A percentile compares a stretch with the other conserved stretches of the same genome.
phyloP scores from a whole-genome alignment of 306 rosid species.

The Cyclanthera cordifolia region DNA sequence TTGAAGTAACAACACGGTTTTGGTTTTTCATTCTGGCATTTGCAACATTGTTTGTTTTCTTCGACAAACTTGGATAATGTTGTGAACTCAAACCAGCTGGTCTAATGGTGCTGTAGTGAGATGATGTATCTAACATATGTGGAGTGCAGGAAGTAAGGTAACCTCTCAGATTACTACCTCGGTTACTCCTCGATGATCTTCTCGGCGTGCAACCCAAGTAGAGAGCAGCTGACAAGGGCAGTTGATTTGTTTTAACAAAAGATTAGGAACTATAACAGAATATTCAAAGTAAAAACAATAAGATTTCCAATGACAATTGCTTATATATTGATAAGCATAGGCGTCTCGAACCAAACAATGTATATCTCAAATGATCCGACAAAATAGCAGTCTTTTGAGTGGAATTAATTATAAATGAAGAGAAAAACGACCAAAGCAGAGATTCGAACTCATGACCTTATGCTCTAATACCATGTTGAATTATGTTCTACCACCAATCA shows the following conservation, averaged over 20 bases:
- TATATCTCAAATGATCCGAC: not conserved
- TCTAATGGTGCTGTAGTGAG: slow-evolving; percentile 10
- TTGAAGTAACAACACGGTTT: not conserved
- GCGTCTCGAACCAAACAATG: not conserved
- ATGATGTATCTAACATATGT: not conserved
- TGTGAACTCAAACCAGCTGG: slow-evolving; percentile 10
- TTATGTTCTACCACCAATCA: too few species aligned
- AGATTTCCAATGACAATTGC: not conserved
- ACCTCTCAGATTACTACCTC: slow-evolving; percentile 37
- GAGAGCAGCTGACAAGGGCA: slow-evolving; percentile 46
- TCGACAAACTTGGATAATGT: not conserved
- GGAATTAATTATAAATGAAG: too few species aligned
- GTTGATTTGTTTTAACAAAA: not conserved
- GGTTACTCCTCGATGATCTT: slow-evolving; percentile 55
- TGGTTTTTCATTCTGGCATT: not conserved
- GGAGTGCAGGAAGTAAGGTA: slow-evolving; percentile 34
- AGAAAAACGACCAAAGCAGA: too few species aligned
- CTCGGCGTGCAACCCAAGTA: slow-evolving; percentile 54
- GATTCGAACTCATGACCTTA: too few species aligned
- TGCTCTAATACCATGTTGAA: too few species aligned
- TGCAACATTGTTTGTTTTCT: not conserved
- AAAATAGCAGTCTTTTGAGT: not conserved
- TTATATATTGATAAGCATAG: not conserved
- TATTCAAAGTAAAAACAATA: not conserved
- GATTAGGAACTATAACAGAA: not conserved